Base-by-base conservation (phyloP, 805 yeast genomes). In the Yueomyces sinensis region DNA sequence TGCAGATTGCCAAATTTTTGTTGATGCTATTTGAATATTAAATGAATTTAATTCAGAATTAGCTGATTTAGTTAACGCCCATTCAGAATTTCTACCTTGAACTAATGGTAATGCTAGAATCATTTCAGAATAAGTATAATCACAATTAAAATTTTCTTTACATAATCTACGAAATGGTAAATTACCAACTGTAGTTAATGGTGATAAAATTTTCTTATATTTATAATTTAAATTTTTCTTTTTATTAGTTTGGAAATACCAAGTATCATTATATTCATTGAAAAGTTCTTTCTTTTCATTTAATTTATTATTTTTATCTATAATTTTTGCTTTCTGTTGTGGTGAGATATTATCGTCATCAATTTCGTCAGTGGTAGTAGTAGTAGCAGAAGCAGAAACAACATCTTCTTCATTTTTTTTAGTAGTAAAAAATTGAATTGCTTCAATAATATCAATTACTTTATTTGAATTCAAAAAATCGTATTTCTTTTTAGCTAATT, bases 31-130 rank as follows among this genome's bases (percentile, higher is more conserved):
- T 62, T 91, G 98, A 14, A 86, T 82, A 34, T 95, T 98, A 58
- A 79, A 91, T 0, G 91, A 91, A 5, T 89, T 94, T 36, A 68
- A 66, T 54, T 91, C 98, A 2, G 74, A 60, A 16, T 60, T 54
- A 54, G 91, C 96, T 4, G 94, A 91, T 49, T 87, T 82, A 16
- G 95, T 84, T 32, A 91, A 65, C 0, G 99, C 99, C 99, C 99
- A 91, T 57, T 91, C 99, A 2, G 94, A 74, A 53, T 84, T 84
- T 14, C 79, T 70, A 20, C 96, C 98, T 54, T 83, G 94, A 18
- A 91, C 61, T 35, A 91, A 62, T 1, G 97, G 96, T 34, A 82
- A 61, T 2, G 82, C 63, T 27, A 91, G 65, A 0, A 97, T 96
- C 98, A 91, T 91, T 61, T 91, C 99, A 28, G 87, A 72, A 54